Evolutionary conservation across 1,284 basidiomycete species (phyloP), one percentile per base, ranked within the genome.

Genomic region (Microbotryomycetes sp.): DNA sequence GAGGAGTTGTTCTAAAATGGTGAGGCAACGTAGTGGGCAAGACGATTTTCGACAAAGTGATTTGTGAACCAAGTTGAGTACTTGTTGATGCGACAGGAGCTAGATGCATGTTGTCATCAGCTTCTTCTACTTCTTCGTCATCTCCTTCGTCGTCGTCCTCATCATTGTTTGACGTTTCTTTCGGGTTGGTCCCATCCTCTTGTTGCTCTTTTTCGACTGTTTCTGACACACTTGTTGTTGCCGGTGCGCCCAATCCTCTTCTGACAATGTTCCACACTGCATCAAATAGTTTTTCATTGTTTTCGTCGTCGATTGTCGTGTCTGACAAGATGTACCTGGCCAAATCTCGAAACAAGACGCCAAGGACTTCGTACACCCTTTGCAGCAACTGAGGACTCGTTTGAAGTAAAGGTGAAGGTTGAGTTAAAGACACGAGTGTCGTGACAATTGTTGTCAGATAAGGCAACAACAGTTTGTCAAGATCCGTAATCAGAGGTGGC

Each of bases 401-500:
- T 53, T 61, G 60, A 47, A 57, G 62, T 32, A 64, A 60, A 23
- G 64, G 66, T 3, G 58, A 62, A 9, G 64, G 68, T 6, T 54
- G 60, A 22, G 61, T 64, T 19, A 66, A 61, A 36, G 49, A 59
- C 49, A 64, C 66, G 47, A 62, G 59, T 29, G 63, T 67, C 9
- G 63, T 64, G 32, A 62, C 64, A 48, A 59, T 64, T 45, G 51
- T 64, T 4, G 56, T 51, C 9, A 62, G 64, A 30, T 45, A 62
- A 3, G 54, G 64, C 16, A 63, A 55, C 36, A 72, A 53, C 15
- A 72, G 64, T 9, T 62, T 66, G 3, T 66, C 58, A 25, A 72
- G 49, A 31, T 71, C 67, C 56, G 70, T 67, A n/a, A 73, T 57
- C 53, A 72, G 67, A 3, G 69, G 65, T 7, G 71, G 71, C 9